Conservation (phyloP, 208 protist genomes). For the Leishmania tropica region DNA sequence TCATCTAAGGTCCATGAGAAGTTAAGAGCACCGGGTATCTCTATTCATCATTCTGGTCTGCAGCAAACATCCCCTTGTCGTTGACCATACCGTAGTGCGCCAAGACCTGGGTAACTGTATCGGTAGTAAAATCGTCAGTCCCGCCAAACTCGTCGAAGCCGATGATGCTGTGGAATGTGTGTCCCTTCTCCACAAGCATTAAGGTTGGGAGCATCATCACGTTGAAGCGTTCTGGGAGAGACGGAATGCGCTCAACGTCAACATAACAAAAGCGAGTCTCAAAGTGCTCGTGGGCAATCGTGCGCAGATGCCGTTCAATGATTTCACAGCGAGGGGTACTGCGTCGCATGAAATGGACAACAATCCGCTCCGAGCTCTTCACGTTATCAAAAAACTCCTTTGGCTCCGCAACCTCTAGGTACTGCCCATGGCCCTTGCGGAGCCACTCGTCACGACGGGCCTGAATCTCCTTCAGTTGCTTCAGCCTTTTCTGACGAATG, state of each 20-base stretch:
- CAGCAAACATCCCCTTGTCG: conserved; percentile 89
- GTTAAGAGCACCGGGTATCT: neutral
- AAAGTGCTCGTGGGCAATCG: conserved; percentile 81
- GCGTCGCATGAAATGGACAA: conserved; percentile 91
- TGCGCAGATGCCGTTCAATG: conserved; percentile 82
- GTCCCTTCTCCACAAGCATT: conserved; percentile 90
- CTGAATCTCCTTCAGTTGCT: conserved; percentile 81
- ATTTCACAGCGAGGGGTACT: conserved; percentile 85
- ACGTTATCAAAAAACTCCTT: conserved; percentile 88
- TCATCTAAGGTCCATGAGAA: neutral
- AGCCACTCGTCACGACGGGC: conserved; percentile 77
- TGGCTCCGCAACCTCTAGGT: conserved; percentile 72
- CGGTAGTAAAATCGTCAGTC: conserved; percentile 86
- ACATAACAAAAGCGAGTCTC: conserved; percentile 90
- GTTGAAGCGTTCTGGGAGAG: conserved; percentile 88
- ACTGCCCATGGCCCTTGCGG: conserved; percentile 84
- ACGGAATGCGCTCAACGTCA: conserved; percentile 87
- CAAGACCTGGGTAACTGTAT: conserved; percentile 67
- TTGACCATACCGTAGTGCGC: conserved; percentile 87
- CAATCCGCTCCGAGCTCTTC: conserved; percentile 79
- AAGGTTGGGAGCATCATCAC: conserved; percentile 93
- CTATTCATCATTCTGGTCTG: conserved; percentile 79
- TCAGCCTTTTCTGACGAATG: conserved; percentile 72
- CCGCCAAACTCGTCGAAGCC: conserved; percentile 95
- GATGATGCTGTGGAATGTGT: conserved; percentile 93